Conservation (phyloP, 345 rosid species). For the Anacardium occidentale region DNA sequence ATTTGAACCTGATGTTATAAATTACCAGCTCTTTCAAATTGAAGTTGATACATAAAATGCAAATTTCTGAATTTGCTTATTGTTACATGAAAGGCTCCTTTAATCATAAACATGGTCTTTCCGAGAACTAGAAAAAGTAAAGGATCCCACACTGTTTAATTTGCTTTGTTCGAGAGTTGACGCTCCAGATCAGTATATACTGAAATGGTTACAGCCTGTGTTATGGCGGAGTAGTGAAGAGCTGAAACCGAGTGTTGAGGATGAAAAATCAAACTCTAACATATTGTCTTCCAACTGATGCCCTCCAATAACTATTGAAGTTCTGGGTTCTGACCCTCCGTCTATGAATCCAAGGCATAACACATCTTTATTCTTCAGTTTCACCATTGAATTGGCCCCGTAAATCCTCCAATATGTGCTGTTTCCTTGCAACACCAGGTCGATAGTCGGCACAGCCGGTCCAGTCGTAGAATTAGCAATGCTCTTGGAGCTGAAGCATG, state of each 20-base stretch:
- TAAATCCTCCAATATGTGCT: conserved; percentile 26
- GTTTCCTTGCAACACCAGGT: conserved; percentile 22
- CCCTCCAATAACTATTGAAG: conserved; percentile 32
- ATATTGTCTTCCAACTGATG: conserved; percentile 36
- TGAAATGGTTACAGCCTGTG: background rate
- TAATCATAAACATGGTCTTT: too few relatives aligned
- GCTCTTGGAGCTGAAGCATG: conserved; percentile 22
- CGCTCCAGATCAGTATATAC: too few relatives aligned
- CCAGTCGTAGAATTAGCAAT: conserved; percentile 19
- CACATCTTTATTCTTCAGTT: conserved; percentile 18
- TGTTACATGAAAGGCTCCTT: too few relatives aligned
- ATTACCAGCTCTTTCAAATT: too few relatives aligned
- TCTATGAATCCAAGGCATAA: conserved; percentile 33
- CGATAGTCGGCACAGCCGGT: conserved; percentile 24
- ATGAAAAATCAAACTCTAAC: conserved; percentile 26
- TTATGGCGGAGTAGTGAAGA: conserved; percentile 15
- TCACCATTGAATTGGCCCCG: conserved; percentile 35
- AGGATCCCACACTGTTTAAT: too few relatives aligned
- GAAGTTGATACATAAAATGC: too few relatives aligned
- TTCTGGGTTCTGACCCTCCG: conserved; percentile 23
- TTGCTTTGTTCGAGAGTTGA: too few relatives aligned
- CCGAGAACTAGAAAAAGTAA: too few relatives aligned
- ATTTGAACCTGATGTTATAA: too few relatives aligned
- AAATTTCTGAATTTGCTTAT: too few relatives aligned
- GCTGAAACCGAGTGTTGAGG: conserved; percentile 27